Evolutionary conservation across 306 rosid species (phyloP).

Genomic region (Malus fusca): DNA sequence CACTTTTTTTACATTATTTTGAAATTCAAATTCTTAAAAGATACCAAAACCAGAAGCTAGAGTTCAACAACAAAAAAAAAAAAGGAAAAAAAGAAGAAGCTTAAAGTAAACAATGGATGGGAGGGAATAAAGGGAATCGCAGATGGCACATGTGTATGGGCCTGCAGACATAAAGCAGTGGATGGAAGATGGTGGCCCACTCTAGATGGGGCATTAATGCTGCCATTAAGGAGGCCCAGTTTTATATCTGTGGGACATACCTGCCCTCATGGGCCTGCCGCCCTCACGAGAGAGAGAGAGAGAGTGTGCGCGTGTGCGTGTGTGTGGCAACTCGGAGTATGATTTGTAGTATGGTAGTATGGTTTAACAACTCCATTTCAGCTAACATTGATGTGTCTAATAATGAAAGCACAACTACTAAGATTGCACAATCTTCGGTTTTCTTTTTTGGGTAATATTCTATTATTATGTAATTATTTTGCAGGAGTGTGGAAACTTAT

Average conservation of each 20-base stretch:
- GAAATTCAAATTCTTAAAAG: not conserved
- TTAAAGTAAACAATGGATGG: not conserved
- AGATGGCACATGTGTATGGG: conserved; percentile 14
- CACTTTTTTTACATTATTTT: not conserved
- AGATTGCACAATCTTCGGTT: not conserved
- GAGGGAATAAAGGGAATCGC: not conserved
- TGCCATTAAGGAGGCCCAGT: conserved; percentile 22
- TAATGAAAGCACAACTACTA: not conserved
- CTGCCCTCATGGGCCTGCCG: not conserved
- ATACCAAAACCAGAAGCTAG: not conserved
- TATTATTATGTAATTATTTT: not conserved
- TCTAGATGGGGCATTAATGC: conserved; percentile 15
- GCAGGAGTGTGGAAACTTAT: not conserved
- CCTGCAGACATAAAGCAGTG: conserved; percentile 2
- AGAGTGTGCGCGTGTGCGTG: too few species aligned
- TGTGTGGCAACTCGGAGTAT: too few species aligned
- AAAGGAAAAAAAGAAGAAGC: not conserved
- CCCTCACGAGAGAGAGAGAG: not conserved
- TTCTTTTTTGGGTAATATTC: too few species aligned
- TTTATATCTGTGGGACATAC: conserved; percentile 23
- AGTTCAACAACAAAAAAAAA: too few species aligned
- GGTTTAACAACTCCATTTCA: not conserved
- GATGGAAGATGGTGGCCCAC: not conserved
- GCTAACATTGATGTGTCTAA: not conserved
- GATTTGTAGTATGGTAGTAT: not conserved